Percentiles rank a stretch among this genome's conserved stretches.
These are phyloP conservation scores for Aspergillus sclerotioniger DNA, from an alignment of 495 filamentous ascomycete species.

Conservation along the genomic window DNA sequence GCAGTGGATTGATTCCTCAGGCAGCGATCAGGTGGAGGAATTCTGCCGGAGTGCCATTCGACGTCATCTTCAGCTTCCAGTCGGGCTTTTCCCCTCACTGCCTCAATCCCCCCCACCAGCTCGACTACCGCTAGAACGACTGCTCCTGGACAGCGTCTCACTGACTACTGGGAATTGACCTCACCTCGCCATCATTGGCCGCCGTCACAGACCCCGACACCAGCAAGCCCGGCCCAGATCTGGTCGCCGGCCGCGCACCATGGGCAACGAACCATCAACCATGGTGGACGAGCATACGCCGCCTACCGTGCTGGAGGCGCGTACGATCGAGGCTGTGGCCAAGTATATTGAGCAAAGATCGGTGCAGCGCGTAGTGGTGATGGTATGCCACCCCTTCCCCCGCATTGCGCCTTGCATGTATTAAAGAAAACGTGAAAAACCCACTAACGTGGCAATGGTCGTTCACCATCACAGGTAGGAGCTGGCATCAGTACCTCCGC, in stretches of 20 bases:
- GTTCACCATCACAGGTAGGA: constrained; percentile 35
- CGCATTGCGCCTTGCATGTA: background rate
- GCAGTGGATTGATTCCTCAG: constrained; percentile 12
- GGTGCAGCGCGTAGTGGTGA: constrained; percentile 72
- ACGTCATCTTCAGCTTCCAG: constrained; percentile 14
- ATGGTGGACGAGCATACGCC: constrained; percentile 61
- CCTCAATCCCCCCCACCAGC: background rate
- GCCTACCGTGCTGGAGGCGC: constrained; percentile 61
- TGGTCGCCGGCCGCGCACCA: constrained; percentile 35
- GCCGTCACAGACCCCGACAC: constrained; percentile 31
- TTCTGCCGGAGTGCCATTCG: constrained; percentile 3
- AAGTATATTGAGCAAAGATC: constrained; percentile 68
- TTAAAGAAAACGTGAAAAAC: background rate
- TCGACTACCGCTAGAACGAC: background rate
- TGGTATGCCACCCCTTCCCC: constrained; percentile 45
- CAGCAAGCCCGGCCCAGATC: constrained; percentile 21
- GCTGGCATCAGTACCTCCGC: constrained; percentile 70
- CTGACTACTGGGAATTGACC: background rate
- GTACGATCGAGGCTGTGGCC: constrained; percentile 69
- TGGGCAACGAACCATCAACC: constrained; percentile 70
- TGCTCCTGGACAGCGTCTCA: background rate
- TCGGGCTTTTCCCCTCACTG: background rate
- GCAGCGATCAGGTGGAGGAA: constrained; percentile 4
- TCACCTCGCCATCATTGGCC: constrained; percentile 31
- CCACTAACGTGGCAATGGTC: background rate